Base-by-base conservation (phyloP, 1,139 yeast species). In the Protomyces pachydermus region DNA sequence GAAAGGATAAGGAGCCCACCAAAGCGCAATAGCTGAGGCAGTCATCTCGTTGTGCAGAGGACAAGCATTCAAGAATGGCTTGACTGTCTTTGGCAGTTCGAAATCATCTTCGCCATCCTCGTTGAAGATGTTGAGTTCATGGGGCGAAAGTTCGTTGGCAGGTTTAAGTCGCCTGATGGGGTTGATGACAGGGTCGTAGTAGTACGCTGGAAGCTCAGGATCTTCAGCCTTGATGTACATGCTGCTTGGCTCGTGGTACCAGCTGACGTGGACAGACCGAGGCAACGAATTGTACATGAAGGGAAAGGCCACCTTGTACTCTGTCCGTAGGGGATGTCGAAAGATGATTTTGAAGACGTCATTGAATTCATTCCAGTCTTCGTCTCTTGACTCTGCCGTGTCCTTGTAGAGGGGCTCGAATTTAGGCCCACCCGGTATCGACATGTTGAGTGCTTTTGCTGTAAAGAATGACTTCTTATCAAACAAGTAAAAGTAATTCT, bases 371-470 rank as follows among this genome's bases (percentile, higher is more conserved):
- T 90, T 89, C 73, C 82, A 87, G 71, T 91, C 97, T 68, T 87
- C 95, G 60, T 78, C 78, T 12, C 56, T 39, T 51, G 82, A 86
- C 2, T 86, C 85, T 68, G 86, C 85, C 39, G 79, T 78, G 64
- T 86, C 87, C 66, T 85, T 85, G 75, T 79, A 84, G n/a, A 91
- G 75, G 0, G 97, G 97, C 74, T 91, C 98, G 74, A 91, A 93
- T 72, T 87, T 89, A 3, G 99, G 98, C 0, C 98, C 99, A 2
- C 97, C 97, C 0, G 97, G 97, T 50, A 93, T 79, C 0, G 96
- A 86, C 61, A 86, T 81, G 71, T 91, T 91, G 66, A 95, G 79
- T 6, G 96, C 93, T 71, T 93, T 93, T 0, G 98, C 96, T 0
- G 97, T 91, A 73, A 87, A 83, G 68, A 93, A 88, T 0, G 96